A percentile compares a stretch with the other conserved stretches of the same genome.
phyloP scores from a whole-genome alignment of 768 basidiomycete genomes.

The Tricholoma flavovirens region DNA sequence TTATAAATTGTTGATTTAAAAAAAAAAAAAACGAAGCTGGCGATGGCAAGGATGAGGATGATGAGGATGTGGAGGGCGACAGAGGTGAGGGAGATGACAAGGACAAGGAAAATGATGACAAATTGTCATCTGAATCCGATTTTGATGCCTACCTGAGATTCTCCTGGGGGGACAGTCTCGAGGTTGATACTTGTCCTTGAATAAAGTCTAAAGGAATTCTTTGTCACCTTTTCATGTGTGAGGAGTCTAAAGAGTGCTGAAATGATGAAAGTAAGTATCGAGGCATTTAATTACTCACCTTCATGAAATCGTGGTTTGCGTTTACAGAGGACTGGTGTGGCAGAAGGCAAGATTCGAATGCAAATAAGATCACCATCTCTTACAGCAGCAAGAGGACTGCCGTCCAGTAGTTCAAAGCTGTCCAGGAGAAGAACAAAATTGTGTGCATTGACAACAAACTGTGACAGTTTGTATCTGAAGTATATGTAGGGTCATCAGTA shows the following conservation, averaged over 20 bases:
- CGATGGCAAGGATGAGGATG: constrained; percentile 22
- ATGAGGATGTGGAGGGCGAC: constrained; percentile 19
- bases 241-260: not conserved
- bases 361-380: constrained; percentile 47
- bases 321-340: not conserved
- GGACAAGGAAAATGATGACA: too few species aligned
- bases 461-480: constrained; percentile 13
- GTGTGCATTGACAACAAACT: constrained; percentile 13
- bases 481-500: constrained; percentile 22
- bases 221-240: constrained; percentile 21
- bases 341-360: constrained; percentile 19
- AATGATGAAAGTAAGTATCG: not conserved
- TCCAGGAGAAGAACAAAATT: constrained; percentile 35
- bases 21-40: too few species aligned
- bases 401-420: constrained; percentile 43
- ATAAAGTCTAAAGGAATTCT: constrained; percentile 16
- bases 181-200: constrained; percentile 26
- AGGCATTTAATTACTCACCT: not conserved
- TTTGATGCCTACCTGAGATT: constrained; percentile 12
- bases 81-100: too few species aligned
- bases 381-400: constrained; percentile 31
- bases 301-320: not conserved
- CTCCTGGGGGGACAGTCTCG: constrained; percentile 20
- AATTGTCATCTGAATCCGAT: constrained; percentile 23
- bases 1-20: too few species aligned